These are phyloP conservation scores for Lyophyllum atratum DNA, from an alignment of 768 basidiomycete genomes.

Conservation along the genomic window DNA sequence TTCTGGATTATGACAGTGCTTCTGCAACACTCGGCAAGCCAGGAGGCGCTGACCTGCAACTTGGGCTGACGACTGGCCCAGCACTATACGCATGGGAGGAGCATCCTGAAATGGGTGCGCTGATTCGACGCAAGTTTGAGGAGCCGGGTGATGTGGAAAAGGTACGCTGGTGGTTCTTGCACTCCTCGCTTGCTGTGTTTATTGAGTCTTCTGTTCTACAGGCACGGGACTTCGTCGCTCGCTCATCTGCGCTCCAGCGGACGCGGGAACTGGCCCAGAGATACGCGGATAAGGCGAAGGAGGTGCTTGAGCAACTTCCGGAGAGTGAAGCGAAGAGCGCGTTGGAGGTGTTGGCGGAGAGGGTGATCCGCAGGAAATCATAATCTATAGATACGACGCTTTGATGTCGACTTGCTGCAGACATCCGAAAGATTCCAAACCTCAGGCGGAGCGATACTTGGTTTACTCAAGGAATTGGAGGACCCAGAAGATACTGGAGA, in stretches of 20 bases:
- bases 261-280: conserved; percentile 77
- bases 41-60: conserved; percentile 78
- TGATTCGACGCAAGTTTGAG: conserved; percentile 84
- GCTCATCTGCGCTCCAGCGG: conserved; percentile 78
- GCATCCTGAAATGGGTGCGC: conserved; percentile 82
- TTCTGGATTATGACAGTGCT: conserved; percentile 88
- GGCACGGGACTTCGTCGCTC: conserved; percentile 75
- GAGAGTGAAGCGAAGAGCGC: conserved; percentile 82
- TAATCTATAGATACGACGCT: no score
- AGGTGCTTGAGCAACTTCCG: conserved; percentile 71
- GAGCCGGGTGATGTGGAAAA: conserved; percentile 83
- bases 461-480: no score
- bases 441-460: no score
- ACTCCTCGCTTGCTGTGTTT: not conserved
- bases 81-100: conserved; percentile 96
- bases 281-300: conserved; percentile 80
- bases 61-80: conserved; percentile 91
- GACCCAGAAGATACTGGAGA: no score
- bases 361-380: conserved; percentile 60
- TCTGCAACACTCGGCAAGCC: conserved; percentile 85
- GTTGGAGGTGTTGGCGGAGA: conserved; percentile 73
- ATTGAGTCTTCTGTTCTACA: conserved; percentile 25
- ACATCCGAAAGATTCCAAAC: no score
- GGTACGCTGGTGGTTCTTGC: conserved; percentile 42
- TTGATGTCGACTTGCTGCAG: no score